Base-by-base conservation (phyloP, 1,139 yeast genomes). In the Taphrina pruni region DNA sequence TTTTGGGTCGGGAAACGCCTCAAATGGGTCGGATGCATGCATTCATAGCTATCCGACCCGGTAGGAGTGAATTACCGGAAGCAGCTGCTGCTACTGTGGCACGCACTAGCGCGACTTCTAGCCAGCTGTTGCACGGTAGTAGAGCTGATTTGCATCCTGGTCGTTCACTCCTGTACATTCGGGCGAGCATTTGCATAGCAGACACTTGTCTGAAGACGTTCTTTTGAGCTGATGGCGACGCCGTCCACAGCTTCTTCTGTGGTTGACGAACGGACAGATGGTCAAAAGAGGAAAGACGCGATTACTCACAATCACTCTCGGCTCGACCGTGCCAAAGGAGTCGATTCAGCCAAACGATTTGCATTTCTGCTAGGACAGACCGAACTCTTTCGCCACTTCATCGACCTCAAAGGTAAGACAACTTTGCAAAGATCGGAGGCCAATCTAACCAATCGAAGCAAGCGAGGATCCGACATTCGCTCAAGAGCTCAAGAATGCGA, bases 331-430 rank as follows among this genome's bases (percentile, higher is more conserved):
- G 69, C 64, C 32, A 65, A 90, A 78, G 55, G 60, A 6, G 65
- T 39, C n/a, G 97, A 90, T 75, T 86, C 97, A 0, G 86, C 92
- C 9, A 86, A 84, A 74, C 81, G 98, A 71, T 91, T 91, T 82
- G 87, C 88, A 75, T 90, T 93, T 76, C 81, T 94, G 65, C 80
- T 94, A 65, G 92, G 96, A 0, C 81, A 93, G 60, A 90, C 97
- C 6, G 74, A 73, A 62, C 80, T 93, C 71, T 94, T 94, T 76
- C 86, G 96, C 67, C 93, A 91, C 76, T 94, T 94, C 77, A 90
- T 94, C 71, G 94, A 92, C 75, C 82, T 88, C 60, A 86, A 88
- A 73, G 94, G 97, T 9, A 83, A 88, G 57, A 86, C n/a, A 20
- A 41, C 17, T 32, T 12, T 38, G 50, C n/a, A 7, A 12, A 6